Base-by-base conservation (phyloP, 176 grass and related monocot genomes). In the Melocanna baccifera region DNA sequence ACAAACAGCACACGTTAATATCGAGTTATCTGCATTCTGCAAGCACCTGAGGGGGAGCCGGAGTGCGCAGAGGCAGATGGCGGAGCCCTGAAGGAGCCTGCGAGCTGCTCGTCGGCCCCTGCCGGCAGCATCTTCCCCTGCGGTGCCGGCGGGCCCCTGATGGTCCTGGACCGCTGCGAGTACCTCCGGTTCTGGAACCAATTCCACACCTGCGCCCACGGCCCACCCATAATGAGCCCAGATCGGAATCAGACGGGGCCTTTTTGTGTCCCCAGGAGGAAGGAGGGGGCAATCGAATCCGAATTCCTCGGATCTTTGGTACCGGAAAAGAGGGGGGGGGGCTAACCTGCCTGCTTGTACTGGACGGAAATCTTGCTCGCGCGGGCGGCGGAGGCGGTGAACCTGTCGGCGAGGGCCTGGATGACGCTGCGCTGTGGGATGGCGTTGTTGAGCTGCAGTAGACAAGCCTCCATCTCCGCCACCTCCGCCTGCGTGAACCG, bases 111-210 rank as follows among this genome's bases (percentile, higher is more conserved):
- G 14, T 92, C 87, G 5, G 81, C 77, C 47, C 80, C 71, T 69
- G 82, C 67, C 6, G 90, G 85, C 36, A 85, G 75, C 72, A 88
- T 83, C 75, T 86, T 92, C 1, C 69, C 71, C 64, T 76, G 73
- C 59, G 79, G 58, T 61, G 62, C 32, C 62, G 50, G 80, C 78
- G 74, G 48, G 30, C 41, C 67, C 58, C 83, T 86, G 75, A 76
- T 50, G 22, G 63, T 85, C 73, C 93, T 99, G 58, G 97, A 87
- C 66, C 91, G 91, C 69, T 96, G 93, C 71, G 93, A 92, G 87
- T 99, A 95, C 73, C 97, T 91, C 82, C 93, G 86, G 86, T 99
- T 99, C 73, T 99, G 97, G 73, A 99, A 99, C 97, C 97, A 99
- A 70, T 96, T 99, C 97, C 97, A 99, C 4, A 99, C 97, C n/a